A percentile compares a stretch with the other conserved stretches of the same genome.
Evolutionary conservation across 1,284 basidiomycete species (phyloP).

Genomic region (Apiotrichum mycotoxinovorans): DNA sequence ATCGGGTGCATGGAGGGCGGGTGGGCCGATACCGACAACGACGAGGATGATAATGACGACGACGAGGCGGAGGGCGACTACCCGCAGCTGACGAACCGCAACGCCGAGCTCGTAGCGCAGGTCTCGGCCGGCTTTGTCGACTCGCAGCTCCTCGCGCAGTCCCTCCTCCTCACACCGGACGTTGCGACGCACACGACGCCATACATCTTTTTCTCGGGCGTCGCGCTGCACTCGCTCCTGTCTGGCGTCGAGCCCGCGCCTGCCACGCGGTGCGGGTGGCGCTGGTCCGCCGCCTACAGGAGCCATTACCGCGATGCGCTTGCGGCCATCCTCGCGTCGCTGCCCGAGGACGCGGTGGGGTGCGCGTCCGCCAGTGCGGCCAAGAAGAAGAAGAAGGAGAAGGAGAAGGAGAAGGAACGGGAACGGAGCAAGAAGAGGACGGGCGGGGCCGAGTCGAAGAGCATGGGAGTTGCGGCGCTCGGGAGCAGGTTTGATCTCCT

Average conservation of each 20-base stretch:
- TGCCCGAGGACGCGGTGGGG: neutral
- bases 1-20: slow-evolving; percentile 23
- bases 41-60: slow-evolving; percentile 6
- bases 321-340: slow-evolving; percentile 2
- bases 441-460: neutral
- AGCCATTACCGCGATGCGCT: neutral
- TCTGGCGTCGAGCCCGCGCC: slow-evolving; percentile 7
- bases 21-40: slow-evolving; percentile 23
- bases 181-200: slow-evolving; percentile 31
- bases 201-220: slow-evolving; percentile 37
- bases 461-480: neutral
- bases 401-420: neutral
- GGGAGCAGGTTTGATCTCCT: slow-evolving; percentile 5
- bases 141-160: slow-evolving; percentile 35
- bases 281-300: slow-evolving; percentile 7
- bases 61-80: slow-evolving; percentile 17
- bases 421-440: neutral
- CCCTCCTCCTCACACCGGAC: slow-evolving; percentile 31
- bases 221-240: slow-evolving; percentile 31
- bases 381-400: neutral
- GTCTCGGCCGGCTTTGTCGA: slow-evolving; percentile 56
- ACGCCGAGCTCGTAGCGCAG: slow-evolving; percentile 69
- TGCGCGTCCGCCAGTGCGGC: neutral
- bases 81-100: slow-evolving; percentile 54
- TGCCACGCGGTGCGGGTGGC: slow-evolving; percentile 9